phyloP scores from a whole-genome alignment of 2,329 filamentous ascomycete species.

The Colletotrichum salicis region DNA sequence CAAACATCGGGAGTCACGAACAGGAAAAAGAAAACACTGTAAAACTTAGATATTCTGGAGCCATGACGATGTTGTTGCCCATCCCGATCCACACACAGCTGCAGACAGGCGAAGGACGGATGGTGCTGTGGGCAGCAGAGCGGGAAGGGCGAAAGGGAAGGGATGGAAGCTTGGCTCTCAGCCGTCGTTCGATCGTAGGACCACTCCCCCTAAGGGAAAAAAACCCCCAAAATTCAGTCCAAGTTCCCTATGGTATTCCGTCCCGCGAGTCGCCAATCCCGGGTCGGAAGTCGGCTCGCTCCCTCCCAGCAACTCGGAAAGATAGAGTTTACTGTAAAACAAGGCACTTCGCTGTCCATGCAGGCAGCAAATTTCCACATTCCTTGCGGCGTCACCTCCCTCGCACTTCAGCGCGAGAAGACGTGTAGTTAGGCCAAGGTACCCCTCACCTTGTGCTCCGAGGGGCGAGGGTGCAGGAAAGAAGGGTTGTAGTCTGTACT shows the following conservation, averaged over 20 bases:
- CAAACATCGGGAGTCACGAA: constrained; percentile 3
- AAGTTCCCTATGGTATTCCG: neutral
- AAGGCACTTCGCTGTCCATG: constrained; percentile 31
- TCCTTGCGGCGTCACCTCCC: neutral
- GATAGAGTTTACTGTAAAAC: constrained; percentile 35
- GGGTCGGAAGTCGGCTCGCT: constrained; percentile 34
- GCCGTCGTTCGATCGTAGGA: constrained; percentile 11
- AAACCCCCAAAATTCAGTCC: neutral
- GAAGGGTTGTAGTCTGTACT: neutral
- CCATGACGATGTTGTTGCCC: neutral
- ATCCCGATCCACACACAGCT: neutral
- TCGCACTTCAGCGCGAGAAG: constrained; percentile 9
- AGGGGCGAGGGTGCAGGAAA: neutral
- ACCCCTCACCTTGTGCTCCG: neutral
- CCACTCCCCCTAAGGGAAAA: constrained; percentile 16
- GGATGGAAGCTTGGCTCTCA: constrained; percentile 23
- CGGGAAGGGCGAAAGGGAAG: constrained; percentile 23
- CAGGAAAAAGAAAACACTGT: neutral
- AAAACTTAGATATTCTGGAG: neutral
- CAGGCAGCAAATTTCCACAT: constrained; percentile 32
- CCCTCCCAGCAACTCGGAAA: constrained; percentile 24
- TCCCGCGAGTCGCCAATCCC: constrained; percentile 29
- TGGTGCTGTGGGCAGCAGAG: constrained; percentile 15
- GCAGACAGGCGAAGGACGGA: neutral
- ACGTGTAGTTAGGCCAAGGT: constrained; percentile 12